These are phyloP conservation scores for Botrytis porri DNA, from an alignment of 2,329 filamentous ascomycete species.

Conservation along the genomic window DNA sequence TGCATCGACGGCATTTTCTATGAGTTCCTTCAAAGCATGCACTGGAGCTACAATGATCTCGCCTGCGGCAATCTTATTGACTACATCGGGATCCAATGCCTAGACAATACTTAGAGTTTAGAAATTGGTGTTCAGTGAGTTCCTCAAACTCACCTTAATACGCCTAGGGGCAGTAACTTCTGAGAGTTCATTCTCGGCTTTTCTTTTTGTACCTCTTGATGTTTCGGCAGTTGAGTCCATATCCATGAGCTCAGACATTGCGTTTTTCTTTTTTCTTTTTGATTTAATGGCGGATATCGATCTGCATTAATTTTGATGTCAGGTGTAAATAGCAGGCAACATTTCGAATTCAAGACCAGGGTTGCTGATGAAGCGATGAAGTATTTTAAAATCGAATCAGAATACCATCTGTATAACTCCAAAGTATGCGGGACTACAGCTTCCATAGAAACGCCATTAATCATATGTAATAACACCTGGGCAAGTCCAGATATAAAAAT, in stretches of 20 bases:
- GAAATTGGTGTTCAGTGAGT: background rate
- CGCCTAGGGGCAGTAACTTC: constrained; percentile 45
- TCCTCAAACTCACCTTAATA: constrained; percentile 42
- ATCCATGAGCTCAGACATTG: constrained; percentile 43
- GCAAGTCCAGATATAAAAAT: background rate
- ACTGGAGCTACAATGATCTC: constrained; percentile 98
- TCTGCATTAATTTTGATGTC: background rate
- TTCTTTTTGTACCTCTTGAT: constrained; percentile 45
- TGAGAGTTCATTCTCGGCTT: constrained; percentile 45
- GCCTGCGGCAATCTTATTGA: constrained; percentile 97
- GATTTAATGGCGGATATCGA: background rate
- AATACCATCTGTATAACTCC: background rate
- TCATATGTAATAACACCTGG: background rate
- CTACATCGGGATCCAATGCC: constrained; percentile 86
- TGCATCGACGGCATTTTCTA: constrained; percentile 97
- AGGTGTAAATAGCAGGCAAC: background rate
- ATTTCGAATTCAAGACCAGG: constrained; percentile 4
- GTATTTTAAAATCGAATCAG: background rate
- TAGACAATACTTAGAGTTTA: constrained; percentile 43
- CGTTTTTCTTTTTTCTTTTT: background rate
- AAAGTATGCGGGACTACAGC: background rate
- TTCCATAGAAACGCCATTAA: background rate
- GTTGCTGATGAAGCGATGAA: background rate
- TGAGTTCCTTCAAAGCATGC: constrained; percentile 91
- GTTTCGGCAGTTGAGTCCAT: constrained; percentile 38